Conservation (phyloP, 2,329 filamentous ascomycete species). For the Sclerotinia subarctica region DNA sequence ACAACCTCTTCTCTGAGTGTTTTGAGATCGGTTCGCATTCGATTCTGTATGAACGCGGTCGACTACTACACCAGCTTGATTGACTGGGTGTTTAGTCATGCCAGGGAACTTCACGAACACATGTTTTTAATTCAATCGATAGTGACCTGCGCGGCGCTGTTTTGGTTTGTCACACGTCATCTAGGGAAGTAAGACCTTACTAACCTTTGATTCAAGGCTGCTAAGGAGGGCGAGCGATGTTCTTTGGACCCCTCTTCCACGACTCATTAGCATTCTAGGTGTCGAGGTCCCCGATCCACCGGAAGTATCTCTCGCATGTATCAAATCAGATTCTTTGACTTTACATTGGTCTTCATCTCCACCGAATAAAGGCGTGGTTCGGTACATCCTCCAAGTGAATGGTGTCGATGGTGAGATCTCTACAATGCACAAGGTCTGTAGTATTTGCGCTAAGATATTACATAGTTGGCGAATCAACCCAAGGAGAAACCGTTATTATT, state of each 20-base stretch:
- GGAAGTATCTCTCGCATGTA: constrained; percentile 84
- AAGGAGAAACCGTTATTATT: constrained; percentile 83
- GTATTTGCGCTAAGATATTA: constrained; percentile 11
- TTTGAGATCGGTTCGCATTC: constrained; percentile 20
- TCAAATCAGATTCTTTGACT: constrained; percentile 81
- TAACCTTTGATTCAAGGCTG: constrained; percentile 55
- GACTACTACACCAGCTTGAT: constrained; percentile 36
- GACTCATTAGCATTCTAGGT: constrained; percentile 85
- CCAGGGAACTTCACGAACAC: constrained; percentile 31
- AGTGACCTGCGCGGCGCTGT: constrained; percentile 37
- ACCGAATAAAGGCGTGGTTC: constrained; percentile 61
- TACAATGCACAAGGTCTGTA: not conserved
- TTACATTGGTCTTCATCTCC: constrained; percentile 84
- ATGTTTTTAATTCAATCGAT: constrained; percentile 39
- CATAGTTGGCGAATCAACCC: constrained; percentile 78
- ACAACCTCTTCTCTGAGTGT: constrained; percentile 20
- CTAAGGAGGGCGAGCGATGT: constrained; percentile 84
- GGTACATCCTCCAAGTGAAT: constrained; percentile 91
- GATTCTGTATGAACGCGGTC: constrained; percentile 38
- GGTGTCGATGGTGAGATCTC: constrained; percentile 72
- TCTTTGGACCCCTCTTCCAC: constrained; percentile 83
- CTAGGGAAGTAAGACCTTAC: not conserved
- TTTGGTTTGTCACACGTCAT: constrained; percentile 31
- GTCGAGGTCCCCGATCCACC: constrained; percentile 91
- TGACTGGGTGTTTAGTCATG: constrained; percentile 39